Evolutionary conservation across 352 stramenopile genomes (phyloP), one percentile per base, ranked within the genome.

Genomic region (Aphanomyces euteiches): DNA sequence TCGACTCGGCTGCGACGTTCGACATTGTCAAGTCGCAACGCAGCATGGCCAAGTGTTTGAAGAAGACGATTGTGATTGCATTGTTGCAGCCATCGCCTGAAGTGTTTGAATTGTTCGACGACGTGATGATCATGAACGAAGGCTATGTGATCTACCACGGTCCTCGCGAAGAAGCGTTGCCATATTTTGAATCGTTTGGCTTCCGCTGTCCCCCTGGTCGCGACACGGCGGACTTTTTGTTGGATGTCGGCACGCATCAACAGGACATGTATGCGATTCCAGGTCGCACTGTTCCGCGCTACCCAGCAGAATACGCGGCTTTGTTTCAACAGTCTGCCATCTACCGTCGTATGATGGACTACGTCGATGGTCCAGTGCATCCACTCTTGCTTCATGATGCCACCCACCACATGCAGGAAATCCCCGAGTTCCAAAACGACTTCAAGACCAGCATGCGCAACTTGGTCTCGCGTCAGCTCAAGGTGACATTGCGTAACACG

Each of bases 31-130:
- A 76, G 54, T 59, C 66, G 0, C 76, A 85, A 41, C 72, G 76
- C 0, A 71, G 74, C 48, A 50, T 84, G 12, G 76, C 81, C 4
- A 59, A 77, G 58, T 71, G 75, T 10, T 73, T 89, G 19, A 73
- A 75, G 15, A 71, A 81, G 43, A 88, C 82, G 15, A 70, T 80
- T 34, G 82, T 93, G 40, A 81, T 97, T 3, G 85, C 87, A 1
- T 73, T 97, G 37, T 78, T 96, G 15, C 80, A 98, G 66, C 93
- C 94, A 53, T 78, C 92, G 1, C 93, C 94, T 19, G 94, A 98
- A 80, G 87, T 96, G 2, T 84, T 96, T 48, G 80, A 83, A n/a
- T 77, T 97, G 8, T 98, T 98, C 78, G 94, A 98, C 77, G 88
- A 97, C 53, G 67, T 98, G 1, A 82, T 97, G 28, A 57, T 98